phyloP scores from a whole-genome alignment of 768 basidiomycete species.

The Paxillus involutus region DNA sequence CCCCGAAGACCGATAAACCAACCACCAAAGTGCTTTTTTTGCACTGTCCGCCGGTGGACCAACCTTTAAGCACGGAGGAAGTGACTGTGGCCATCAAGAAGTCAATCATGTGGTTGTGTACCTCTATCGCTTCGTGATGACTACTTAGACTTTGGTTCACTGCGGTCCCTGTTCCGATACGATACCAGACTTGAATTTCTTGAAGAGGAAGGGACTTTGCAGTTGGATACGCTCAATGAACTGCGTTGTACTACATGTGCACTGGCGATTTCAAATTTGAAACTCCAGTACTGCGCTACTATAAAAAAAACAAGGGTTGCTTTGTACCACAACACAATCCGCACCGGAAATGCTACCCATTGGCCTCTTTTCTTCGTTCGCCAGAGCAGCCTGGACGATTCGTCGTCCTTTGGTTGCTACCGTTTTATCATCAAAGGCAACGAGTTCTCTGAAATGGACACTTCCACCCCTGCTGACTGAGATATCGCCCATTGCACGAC shows the following conservation, averaged over 20 bases:
- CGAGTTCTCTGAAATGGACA: slow-evolving; percentile 20
- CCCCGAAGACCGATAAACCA: slow-evolving; percentile 31
- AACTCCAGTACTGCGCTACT: no score
- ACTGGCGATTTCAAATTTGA: no score
- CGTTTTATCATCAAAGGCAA: slow-evolving; percentile 2
- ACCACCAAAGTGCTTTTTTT: slow-evolving; percentile 57
- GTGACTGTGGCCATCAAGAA: slow-evolving; percentile 65
- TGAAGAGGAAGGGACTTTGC: slow-evolving; percentile 26
- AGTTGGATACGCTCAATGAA: slow-evolving; percentile 10
- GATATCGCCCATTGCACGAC: slow-evolving; percentile 30
- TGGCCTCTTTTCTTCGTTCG: slow-evolving; percentile 19
- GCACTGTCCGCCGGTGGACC: slow-evolving; percentile 68
- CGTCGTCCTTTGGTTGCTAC: slow-evolving; percentile 14
- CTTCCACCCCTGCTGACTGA: slow-evolving; percentile 18
- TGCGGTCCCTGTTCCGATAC: not conserved
- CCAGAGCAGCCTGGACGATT: slow-evolving; percentile 22
- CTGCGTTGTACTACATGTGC: no score
- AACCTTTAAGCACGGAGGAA: slow-evolving; percentile 63
- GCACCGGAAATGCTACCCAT: slow-evolving; percentile 9
- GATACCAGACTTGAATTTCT: slow-evolving; percentile 15
- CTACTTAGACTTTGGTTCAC: not conserved
- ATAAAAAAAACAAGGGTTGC: no score
- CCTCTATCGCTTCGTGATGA: slow-evolving; percentile 17
- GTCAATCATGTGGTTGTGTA: slow-evolving; percentile 61
- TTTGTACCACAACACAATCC: no score